Evolutionary conservation across 805 yeast species (phyloP).

Genomic region (Starmerella ratchasimensis): DNA sequence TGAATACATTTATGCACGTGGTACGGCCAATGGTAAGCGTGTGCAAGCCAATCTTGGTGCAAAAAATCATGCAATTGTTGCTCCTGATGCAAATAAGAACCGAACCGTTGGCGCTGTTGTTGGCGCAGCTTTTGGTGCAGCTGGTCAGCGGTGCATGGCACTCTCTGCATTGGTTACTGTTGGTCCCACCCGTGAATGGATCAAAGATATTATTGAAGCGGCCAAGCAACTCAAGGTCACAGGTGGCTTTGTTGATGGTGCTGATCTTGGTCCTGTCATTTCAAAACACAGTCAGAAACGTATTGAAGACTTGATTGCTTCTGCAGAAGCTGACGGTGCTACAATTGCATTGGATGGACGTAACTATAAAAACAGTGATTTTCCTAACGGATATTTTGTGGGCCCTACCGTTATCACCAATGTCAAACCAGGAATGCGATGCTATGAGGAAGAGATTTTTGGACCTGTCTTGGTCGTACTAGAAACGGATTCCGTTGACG

Average conservation of each 20-base stretch:
- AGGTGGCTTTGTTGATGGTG: constrained; percentile 49
- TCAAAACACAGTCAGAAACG: constrained; percentile 43
- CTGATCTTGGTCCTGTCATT: constrained; percentile 63
- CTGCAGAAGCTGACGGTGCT: constrained; percentile 51
- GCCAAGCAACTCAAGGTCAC: constrained; percentile 47
- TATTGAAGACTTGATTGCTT: constrained; percentile 43
- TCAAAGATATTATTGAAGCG: constrained; percentile 42
- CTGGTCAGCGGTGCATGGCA: constrained; percentile 77
- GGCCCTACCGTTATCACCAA: constrained; percentile 54
- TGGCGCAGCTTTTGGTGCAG: constrained; percentile 73
- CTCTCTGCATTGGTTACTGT: constrained; percentile 61
- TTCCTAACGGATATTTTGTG: constrained; percentile 51
- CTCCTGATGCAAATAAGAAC: constrained; percentile 58
- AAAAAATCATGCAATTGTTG: constrained; percentile 59
- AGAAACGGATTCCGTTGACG: constrained; percentile 51
- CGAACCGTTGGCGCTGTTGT: constrained; percentile 51
- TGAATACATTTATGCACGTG: constrained; percentile 52
- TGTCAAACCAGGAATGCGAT: constrained; percentile 54
- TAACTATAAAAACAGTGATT: constrained; percentile 34
- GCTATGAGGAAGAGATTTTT: constrained; percentile 61
- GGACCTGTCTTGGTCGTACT: constrained; percentile 61
- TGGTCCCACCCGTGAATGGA: constrained; percentile 51
- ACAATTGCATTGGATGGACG: constrained; percentile 52
- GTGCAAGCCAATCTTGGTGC: constrained; percentile 72
- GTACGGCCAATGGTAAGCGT: constrained; percentile 54